Evolutionary conservation across 176 grass and related monocot species (phyloP).

Genomic region (Aegilops sharonensis): DNA sequence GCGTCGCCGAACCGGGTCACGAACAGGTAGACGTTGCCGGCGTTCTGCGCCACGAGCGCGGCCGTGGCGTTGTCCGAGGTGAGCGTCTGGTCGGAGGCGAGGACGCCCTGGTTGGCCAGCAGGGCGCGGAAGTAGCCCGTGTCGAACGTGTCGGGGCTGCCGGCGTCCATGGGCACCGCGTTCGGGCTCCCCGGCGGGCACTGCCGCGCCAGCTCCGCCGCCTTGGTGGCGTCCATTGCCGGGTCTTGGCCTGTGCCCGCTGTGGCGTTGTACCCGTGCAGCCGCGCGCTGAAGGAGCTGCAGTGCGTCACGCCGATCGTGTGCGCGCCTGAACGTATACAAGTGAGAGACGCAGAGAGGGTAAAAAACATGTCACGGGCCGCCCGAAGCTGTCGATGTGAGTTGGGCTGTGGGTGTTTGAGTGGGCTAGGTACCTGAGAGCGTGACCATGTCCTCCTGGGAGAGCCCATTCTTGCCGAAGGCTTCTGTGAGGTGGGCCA

Average conservation of each 20-base stretch:
- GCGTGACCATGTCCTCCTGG: conserved; percentile 63
- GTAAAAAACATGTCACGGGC: background rate
- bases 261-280: conserved; percentile 37
- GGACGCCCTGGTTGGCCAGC: conserved; percentile 39
- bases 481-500: conserved; percentile 26
- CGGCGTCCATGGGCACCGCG: conserved; percentile 41
- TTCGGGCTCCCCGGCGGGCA: conserved; percentile 36
- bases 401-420: background rate
- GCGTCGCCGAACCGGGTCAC: conserved; percentile 45
- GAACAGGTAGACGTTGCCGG: conserved; percentile 32
- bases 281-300: conserved; percentile 52
- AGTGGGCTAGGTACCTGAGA: conserved; percentile 40
- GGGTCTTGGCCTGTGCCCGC: conserved; percentile 26
- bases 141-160: conserved; percentile 42
- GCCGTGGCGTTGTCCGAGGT: conserved; percentile 40
- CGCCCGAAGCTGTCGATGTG: background rate
- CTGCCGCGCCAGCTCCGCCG: conserved; percentile 19
- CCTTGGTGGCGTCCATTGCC: conserved; percentile 32
- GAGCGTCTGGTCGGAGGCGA: conserved; percentile 65
- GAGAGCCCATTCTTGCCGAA: conserved; percentile 52
- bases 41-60: conserved; percentile 45
- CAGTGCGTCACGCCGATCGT: conserved; percentile 59
- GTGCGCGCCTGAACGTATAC: conserved; percentile 32
- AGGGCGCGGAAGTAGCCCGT: conserved; percentile 41
- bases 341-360: background rate